Conservation (phyloP, 1,139 yeast genomes). For the Nakaseomyces glabratus region DNA sequence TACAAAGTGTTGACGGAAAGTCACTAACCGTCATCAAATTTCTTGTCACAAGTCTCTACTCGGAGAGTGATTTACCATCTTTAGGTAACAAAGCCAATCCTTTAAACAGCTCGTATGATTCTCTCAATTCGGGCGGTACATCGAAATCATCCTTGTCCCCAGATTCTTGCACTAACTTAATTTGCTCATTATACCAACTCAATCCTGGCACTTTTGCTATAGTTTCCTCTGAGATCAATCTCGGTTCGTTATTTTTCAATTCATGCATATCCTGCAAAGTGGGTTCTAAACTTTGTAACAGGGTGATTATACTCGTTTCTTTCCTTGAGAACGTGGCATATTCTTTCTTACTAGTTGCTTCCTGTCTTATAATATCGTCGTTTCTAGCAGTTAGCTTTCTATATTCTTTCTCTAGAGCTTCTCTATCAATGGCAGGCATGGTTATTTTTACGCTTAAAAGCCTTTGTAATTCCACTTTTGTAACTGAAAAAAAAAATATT, state of each 20-base stretch:
- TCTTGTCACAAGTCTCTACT: too few species aligned
- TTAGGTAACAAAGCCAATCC: slow-evolving; percentile 26
- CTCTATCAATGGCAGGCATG: background rate
- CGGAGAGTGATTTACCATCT: too few species aligned
- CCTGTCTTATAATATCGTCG: slow-evolving; percentile 29
- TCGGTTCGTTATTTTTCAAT: slow-evolving; percentile 8
- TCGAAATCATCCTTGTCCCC: slow-evolving; percentile 13
- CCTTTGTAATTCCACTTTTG: too few species aligned
- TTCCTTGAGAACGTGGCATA: slow-evolving; percentile 29
- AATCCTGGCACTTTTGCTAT: slow-evolving; percentile 21
- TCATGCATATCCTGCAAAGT: slow-evolving; percentile 3
- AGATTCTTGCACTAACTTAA: slow-evolving; percentile 12
- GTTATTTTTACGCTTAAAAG: too few species aligned
- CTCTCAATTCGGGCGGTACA: slow-evolving; percentile 24
- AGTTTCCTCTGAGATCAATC: slow-evolving; percentile 15
- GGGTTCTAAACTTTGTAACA: slow-evolving; percentile 20
- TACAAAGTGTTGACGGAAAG: too few species aligned
- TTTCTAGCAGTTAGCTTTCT: slow-evolving; percentile 20
- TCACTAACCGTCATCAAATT: too few species aligned
- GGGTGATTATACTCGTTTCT: slow-evolving; percentile 23
- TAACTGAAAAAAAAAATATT: too few species aligned
- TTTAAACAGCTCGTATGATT: slow-evolving; percentile 24
- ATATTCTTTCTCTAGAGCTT: slow-evolving; percentile 11
- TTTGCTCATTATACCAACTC: slow-evolving; percentile 24
- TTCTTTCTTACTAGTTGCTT: slow-evolving; percentile 24